Conservation (phyloP, 331 rosid genomes). For the Malus hybrid region DNA sequence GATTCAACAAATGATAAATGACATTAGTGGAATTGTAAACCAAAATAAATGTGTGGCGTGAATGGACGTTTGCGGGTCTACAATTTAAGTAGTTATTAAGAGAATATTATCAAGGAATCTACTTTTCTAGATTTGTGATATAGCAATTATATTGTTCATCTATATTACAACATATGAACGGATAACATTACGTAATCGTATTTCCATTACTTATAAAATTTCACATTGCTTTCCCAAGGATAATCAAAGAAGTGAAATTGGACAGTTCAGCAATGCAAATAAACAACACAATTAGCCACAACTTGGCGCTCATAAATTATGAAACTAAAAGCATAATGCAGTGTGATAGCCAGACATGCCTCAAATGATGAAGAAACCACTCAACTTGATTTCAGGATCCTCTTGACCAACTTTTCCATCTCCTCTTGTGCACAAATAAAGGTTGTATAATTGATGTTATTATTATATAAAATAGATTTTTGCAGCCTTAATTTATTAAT, state of each 20-base stretch:
- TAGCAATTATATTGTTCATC: no score
- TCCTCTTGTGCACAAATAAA: slow-evolving; percentile 7
- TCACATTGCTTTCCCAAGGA: no score
- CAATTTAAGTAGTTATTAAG: no score
- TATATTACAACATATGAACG: no score
- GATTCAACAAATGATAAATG: not conserved
- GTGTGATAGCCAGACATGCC: slow-evolving; percentile 15
- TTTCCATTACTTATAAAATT: no score
- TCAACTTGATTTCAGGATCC: slow-evolving; percentile 9
- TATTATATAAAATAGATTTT: not conserved
- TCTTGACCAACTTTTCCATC: slow-evolving; percentile 33
- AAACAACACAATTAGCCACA: slow-evolving; percentile 6
- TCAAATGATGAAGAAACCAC: slow-evolving; percentile 15
- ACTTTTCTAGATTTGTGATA: no score
- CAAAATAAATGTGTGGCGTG: not conserved
- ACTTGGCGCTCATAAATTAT: not conserved
- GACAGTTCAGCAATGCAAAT: not conserved
- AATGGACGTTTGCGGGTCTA: no score
- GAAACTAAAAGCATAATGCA: not conserved
- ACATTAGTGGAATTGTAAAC: not conserved
- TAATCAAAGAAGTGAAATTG: not conserved
- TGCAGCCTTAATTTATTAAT: not conserved
- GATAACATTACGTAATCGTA: no score
- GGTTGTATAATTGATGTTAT: not conserved
- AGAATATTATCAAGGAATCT: no score